phyloP scores from a whole-genome alignment of 2,329 filamentous ascomycete species.

The Colletotrichum paranaense region DNA sequence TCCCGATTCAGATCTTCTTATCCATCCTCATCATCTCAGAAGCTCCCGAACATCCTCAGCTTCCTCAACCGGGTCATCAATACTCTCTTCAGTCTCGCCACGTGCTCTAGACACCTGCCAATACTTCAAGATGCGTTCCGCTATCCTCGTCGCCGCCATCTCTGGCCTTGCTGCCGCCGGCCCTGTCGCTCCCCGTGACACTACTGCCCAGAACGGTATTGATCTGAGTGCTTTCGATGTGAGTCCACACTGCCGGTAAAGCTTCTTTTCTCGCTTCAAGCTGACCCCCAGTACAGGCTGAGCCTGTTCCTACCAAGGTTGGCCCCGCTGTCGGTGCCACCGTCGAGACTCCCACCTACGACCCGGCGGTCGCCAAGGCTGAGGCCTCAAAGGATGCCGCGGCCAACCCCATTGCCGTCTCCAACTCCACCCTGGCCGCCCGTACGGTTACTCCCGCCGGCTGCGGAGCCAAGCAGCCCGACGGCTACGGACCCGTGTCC shows the following conservation, averaged over 20 bases:
- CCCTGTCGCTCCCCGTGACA: not conserved
- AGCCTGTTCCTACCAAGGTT: constrained; percentile 6
- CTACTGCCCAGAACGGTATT: constrained; percentile 1
- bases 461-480: not conserved
- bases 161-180: constrained; percentile 8
- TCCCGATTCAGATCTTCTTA: not conserved
- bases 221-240: constrained; percentile 22
- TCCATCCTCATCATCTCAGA: not conserved
- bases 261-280: too few relatives aligned
- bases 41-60: not conserved
- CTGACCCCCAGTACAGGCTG: not conserved
- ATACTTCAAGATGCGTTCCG: constrained; percentile 11
- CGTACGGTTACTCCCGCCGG: not conserved
- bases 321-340: constrained; percentile 16
- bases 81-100: not conserved
- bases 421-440: not conserved
- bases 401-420: not conserved
- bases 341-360: constrained; percentile 17
- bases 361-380: not conserved
- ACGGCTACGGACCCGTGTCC: constrained; percentile 2
- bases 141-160: constrained; percentile 12
- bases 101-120: not conserved
- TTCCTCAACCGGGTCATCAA: not conserved
- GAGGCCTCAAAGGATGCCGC: constrained; percentile 5
- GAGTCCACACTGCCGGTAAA: not conserved